These are phyloP conservation scores for Agarophyton chilense DNA, from an alignment of 23 red algal species.

Conservation along the genomic window DNA sequence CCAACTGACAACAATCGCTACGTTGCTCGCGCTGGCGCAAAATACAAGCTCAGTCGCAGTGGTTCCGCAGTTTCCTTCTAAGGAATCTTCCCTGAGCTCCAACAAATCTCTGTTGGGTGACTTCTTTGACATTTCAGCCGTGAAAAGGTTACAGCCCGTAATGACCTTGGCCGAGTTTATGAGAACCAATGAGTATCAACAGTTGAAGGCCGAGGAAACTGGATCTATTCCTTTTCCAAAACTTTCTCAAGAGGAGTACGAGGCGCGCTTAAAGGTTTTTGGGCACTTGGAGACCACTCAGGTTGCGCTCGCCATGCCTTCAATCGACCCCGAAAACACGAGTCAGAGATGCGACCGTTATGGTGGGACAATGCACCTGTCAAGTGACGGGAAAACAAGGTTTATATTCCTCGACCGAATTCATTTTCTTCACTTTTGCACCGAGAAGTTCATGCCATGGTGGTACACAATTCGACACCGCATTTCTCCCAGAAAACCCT, in stretches of 20 bases:
- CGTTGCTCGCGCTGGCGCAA: constrained; percentile 46
- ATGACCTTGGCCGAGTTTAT: constrained; percentile 52
- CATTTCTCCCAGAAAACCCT: constrained; percentile 33
- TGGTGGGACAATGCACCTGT: constrained; percentile 48
- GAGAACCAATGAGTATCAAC: constrained; percentile 12
- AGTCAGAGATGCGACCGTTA: constrained; percentile 57
- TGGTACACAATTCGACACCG: constrained; percentile 74
- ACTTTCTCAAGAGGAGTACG: constrained; percentile 64
- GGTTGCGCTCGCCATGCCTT: constrained; percentile 39
- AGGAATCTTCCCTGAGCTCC: background rate
- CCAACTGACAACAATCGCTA: constrained; percentile 61
- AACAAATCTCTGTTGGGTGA: constrained; percentile 65
- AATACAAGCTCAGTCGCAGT: constrained; percentile 59
- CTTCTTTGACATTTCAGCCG: constrained; percentile 48
- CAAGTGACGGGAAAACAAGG: constrained; percentile 16
- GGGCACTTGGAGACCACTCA: constrained; percentile 16
- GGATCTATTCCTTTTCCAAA: constrained; percentile 64
- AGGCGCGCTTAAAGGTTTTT: constrained; percentile 30
- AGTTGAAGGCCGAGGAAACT: constrained; percentile 21
- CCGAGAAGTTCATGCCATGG: constrained; percentile 83
- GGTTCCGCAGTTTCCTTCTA: constrained; percentile 39
- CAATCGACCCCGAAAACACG: constrained; percentile 63
- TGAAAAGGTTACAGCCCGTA: constrained; percentile 45
- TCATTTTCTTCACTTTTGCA: constrained; percentile 73
- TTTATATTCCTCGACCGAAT: constrained; percentile 69